A percentile compares a stretch with the other conserved stretches of the same genome.
phyloP scores from a whole-genome alignment of 306 rosid genomes.

The Senna tora region DNA sequence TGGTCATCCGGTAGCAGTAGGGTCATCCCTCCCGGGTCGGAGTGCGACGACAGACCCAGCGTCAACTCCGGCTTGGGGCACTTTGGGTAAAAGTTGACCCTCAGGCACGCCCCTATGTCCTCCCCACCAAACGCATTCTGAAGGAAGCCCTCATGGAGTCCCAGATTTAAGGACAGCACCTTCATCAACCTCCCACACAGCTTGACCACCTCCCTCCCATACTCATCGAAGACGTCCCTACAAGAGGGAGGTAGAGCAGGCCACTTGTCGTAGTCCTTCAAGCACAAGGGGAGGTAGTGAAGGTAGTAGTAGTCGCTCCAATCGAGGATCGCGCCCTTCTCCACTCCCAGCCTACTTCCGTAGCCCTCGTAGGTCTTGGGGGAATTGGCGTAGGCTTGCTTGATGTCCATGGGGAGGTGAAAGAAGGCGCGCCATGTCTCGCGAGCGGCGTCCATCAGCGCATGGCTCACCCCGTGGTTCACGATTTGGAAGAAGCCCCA shows the following conservation, averaged over 20 bases:
- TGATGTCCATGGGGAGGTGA: slow-evolving; percentile 64
- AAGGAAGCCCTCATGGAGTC: slow-evolving; percentile 54
- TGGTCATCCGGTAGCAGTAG: slow-evolving; percentile 62
- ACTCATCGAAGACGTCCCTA: slow-evolving; percentile 81
- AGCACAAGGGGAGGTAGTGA: slow-evolving; percentile 63
- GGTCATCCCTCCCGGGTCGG: slow-evolving; percentile 92
- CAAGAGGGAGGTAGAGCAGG: slow-evolving; percentile 47
- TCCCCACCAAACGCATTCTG: slow-evolving; percentile 73
- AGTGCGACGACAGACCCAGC: slow-evolving; percentile 84
- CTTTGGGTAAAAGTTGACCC: slow-evolving; percentile 80
- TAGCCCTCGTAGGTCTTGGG: slow-evolving; percentile 89
- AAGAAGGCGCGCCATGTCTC: slow-evolving; percentile 68
- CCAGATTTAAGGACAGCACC: slow-evolving; percentile 64
- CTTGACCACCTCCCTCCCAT: slow-evolving; percentile 78
- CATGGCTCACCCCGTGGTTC: slow-evolving; percentile 67
- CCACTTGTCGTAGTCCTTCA: slow-evolving; percentile 75
- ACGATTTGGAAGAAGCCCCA: slow-evolving; percentile 84
- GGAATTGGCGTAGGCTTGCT: slow-evolving; percentile 66
- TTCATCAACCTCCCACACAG: slow-evolving; percentile 70
- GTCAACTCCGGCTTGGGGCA: slow-evolving; percentile 85
- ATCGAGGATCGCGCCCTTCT: slow-evolving; percentile 83
- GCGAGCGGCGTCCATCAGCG: slow-evolving; percentile 52
- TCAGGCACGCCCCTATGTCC: slow-evolving; percentile 72
- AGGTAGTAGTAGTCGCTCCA: slow-evolving; percentile 90
- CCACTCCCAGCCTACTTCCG: slow-evolving; percentile 81